Evolutionary conservation across 305 asterid genomes (phyloP), one percentile per base, ranked within the genome.

Genomic region (Fraxinus ornus): DNA sequence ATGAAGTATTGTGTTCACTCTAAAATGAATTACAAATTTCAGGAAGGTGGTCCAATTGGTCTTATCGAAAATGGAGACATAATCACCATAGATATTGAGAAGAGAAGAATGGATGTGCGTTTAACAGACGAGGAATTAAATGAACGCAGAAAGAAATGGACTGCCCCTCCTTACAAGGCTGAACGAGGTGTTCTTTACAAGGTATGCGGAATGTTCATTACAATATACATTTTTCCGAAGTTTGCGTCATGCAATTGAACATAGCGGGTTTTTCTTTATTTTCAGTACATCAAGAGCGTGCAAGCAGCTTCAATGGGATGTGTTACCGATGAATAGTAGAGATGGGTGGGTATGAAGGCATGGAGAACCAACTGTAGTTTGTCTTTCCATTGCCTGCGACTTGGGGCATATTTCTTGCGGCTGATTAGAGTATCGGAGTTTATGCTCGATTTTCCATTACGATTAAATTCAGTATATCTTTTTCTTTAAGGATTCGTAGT

Each of bases 1-100:
- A 60, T 60, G 68, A 57, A 62, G 72, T 24, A 22, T 62, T 64
- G n/a, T 64, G 17, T 64, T 24, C 4, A 3, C 72, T 22, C 5
- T 22, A 24, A 64, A 28, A 68, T 49, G 41, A 72, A 75, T 41
- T 82, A n/a, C 78, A 73, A 82, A 83, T 87, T 89, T 78, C 94
- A 95, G 99, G 99, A 95, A 90, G 98, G 99, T 36, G 99, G 99
- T 37, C 97, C 99, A 3, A 90, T 95, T 76, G 99, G 95, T 84
- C 92, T 95, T 30, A 85, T 95, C 30, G 84, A 90, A 87, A 84
- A 91, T n/a, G 99, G 99, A 33, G 99, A 95, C 62, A 19, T 93
- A 2, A 86, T 95, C 26, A 90, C 98, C 9, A 88, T 95, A 80
- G 99, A 95, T 79, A 93, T 95, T 41, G 68, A 80, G 84, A 93